Evolutionary conservation across 495 filamentous ascomycete species (phyloP).

Genomic region (Staphylotrichum longicolle): DNA sequence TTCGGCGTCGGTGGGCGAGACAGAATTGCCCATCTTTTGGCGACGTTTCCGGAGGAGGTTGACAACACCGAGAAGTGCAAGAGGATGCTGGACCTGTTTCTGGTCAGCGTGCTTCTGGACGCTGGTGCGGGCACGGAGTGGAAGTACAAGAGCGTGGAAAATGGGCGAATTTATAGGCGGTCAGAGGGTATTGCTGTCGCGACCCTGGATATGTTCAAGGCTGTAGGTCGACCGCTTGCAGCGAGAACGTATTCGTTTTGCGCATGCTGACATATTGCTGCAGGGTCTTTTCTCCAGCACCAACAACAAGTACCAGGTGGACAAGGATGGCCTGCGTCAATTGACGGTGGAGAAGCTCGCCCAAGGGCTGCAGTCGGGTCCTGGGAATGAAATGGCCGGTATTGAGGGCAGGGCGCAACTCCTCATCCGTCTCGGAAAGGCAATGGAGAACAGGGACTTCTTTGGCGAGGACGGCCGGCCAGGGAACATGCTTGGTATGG

Average conservation of each 20-base stretch:
- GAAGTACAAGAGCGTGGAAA: conserved; percentile 89
- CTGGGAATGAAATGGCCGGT: conserved; percentile 79
- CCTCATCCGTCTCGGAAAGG: conserved; percentile 69
- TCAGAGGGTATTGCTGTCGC: conserved; percentile 94
- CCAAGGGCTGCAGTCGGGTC: conserved; percentile 78
- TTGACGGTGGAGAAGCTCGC: conserved; percentile 72
- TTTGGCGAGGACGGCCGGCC: conserved; percentile 85
- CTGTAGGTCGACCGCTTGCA: conserved; percentile 31
- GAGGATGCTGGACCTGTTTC: conserved; percentile 77
- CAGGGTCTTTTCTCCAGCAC: conserved; percentile 86
- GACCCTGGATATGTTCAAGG: conserved; percentile 96
- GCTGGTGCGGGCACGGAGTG: conserved; percentile 80
- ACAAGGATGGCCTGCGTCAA: conserved; percentile 72
- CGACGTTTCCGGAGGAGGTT: conserved; percentile 59
- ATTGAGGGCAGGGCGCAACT: conserved; percentile 83
- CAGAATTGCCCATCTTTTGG: conserved; percentile 69
- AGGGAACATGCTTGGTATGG: conserved; percentile 89
- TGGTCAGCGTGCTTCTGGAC: conserved; percentile 87
- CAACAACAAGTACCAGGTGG: conserved; percentile 81
- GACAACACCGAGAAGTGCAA: conserved; percentile 72
- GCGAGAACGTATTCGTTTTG: not conserved
- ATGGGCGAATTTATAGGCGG: conserved; percentile 75
- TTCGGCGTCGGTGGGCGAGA: conserved; percentile 81
- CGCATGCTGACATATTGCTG: conserved; percentile 1
- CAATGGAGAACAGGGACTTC: conserved; percentile 75